Evolutionary conservation across 495 filamentous ascomycete species (phyloP), one percentile per base, ranked within the genome.

Genomic region (Penicillium coffeae): DNA sequence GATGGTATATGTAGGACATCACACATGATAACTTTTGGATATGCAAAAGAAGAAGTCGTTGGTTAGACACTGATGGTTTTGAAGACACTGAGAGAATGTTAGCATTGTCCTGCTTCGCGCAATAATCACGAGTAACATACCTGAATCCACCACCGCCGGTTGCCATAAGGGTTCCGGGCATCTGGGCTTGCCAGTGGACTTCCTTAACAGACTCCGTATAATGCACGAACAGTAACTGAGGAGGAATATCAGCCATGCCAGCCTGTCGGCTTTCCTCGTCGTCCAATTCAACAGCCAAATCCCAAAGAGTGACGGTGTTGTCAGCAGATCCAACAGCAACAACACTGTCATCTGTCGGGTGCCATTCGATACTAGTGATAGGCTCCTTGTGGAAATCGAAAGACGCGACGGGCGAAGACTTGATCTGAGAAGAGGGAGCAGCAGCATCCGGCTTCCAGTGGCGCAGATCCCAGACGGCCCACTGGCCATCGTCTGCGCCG

Each of bases 331-430:
- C 91, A 15, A 96, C 90, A 6, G 88, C 87, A 13, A 98, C 83
- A 47, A 96, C 92, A 65, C 85, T 90, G 70, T 98, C 92, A 55
- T 98, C 93, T 2, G 87, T 87, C 13, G 93, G 93, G 68, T 98
- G 92, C 90, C 94, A 98, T 70, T 98, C 92, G 18, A 98, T 78
- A 62, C 86, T 89, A 13, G 93, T 97, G 59, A 98, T 88, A 50
- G 95, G 92, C 66, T 95, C 87, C 66, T 88, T 88, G 72, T 98
- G 93, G 76, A 94, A 96, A 55, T 83, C 79, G 68, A 96, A 98
- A 25, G 83, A 85, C 1, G 93, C 93, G 2, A 95, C 87, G 3
- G 90, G 86, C 10, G 78, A 81, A 1, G 87, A 80, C 19, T 38
- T 59, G 42, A 63, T 67, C 47, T 67, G 70, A 8, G 60, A 53